A percentile compares a stretch with the other conserved stretches of the same genome.
phyloP scores from a whole-genome alignment of 2,329 filamentous ascomycete species.

The Beauveria australis region DNA sequence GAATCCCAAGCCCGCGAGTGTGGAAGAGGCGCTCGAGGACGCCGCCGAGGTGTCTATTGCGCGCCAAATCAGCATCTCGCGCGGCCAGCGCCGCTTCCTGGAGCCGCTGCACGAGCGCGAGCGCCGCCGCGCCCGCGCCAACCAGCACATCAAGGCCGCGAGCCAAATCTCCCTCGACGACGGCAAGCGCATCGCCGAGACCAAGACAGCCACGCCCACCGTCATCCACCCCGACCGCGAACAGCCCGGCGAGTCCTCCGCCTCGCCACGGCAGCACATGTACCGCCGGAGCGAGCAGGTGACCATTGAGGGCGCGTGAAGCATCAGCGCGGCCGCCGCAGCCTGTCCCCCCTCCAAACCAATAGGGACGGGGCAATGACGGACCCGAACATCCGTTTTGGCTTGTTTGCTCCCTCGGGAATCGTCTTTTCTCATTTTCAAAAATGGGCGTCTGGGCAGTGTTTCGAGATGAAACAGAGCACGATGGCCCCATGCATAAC shows the following conservation, averaged over 20 bases:
- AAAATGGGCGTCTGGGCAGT: not conserved
- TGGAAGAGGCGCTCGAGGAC: slow-evolving; percentile 30
- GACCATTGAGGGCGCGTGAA: slow-evolving; percentile 39
- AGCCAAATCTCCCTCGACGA: slow-evolving; percentile 13
- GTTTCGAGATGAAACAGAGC: slow-evolving; percentile 10
- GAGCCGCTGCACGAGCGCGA: slow-evolving; percentile 38
- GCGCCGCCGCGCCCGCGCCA: slow-evolving; percentile 9
- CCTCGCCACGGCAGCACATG: slow-evolving; percentile 26
- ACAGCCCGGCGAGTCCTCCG: not conserved
- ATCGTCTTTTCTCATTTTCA: not conserved
- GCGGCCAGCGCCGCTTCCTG: slow-evolving; percentile 52
- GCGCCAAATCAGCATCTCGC: slow-evolving; percentile 57
- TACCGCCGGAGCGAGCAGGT: slow-evolving; percentile 46
- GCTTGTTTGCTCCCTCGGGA: not conserved
- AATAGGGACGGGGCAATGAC: not conserved
- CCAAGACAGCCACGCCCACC: slow-evolving; percentile 36
- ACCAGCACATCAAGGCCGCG: slow-evolving; percentile 10
- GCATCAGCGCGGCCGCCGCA: not conserved
- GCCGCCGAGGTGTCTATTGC: slow-evolving; percentile 61
- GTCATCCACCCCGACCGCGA: slow-evolving; percentile 30
- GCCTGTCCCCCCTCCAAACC: not conserved
- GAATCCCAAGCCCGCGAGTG: not conserved
- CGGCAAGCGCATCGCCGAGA: slow-evolving; percentile 26
- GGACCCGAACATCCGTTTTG: not conserved
- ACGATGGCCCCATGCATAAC: not conserved